phyloP scores from a whole-genome alignment of 2,329 filamentous ascomycete species.

The Aspergillus clavatus region DNA sequence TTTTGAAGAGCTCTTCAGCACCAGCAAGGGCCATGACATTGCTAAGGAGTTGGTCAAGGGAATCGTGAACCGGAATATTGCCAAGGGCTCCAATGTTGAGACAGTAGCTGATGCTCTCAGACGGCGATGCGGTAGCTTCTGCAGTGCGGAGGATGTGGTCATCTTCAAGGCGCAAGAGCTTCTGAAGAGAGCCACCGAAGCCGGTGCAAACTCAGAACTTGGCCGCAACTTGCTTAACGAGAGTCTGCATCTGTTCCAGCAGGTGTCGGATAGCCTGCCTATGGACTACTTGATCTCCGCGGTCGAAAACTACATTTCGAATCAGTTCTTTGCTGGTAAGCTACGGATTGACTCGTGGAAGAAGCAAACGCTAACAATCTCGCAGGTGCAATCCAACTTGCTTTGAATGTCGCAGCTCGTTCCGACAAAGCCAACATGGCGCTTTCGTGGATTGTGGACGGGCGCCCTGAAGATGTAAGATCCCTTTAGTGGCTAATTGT shows the following conservation, averaged over 20 bases:
- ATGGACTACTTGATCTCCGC: constrained; percentile 75
- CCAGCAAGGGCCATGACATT: constrained; percentile 72
- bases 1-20: constrained; percentile 82
- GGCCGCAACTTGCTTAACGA: constrained; percentile 80
- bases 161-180: constrained; percentile 98
- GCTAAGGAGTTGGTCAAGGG: constrained; percentile 94
- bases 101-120: constrained; percentile 93
- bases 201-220: constrained; percentile 67
- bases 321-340: constrained; percentile 79
- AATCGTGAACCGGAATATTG: constrained; percentile 96
- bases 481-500: no score
- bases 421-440: constrained; percentile 84
- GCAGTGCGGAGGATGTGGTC: constrained; percentile 91
- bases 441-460: constrained; percentile 81
- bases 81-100: constrained; percentile 94
- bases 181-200: constrained; percentile 79
- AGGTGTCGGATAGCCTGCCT: constrained; percentile 78
- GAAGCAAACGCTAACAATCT: constrained; percentile 7
- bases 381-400: constrained; percentile 74
- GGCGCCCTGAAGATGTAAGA: constrained; percentile 56
- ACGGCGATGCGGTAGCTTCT: constrained; percentile 91
- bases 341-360: constrained; percentile 12
- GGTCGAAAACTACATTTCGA: constrained; percentile 69
- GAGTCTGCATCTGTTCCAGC: constrained; percentile 79
- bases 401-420: constrained; percentile 74